A percentile compares a stretch with the other conserved stretches of the same genome.
Conservation (phyloP, 371 early-diverging fungal genomes). For the Mortierella sp. region DNA sequence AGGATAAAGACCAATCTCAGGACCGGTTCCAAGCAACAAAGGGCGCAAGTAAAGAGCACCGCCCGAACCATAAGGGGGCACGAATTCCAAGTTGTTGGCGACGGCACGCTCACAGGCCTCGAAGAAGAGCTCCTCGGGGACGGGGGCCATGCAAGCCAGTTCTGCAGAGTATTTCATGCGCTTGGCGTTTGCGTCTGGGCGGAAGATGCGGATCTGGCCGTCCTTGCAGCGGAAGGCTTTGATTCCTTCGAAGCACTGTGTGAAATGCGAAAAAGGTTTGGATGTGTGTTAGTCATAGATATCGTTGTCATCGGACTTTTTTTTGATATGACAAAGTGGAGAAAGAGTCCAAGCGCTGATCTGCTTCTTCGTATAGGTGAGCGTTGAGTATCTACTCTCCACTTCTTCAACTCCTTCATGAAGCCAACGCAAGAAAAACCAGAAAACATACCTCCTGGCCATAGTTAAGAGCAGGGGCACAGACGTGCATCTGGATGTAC, state of each 20-base stretch:
- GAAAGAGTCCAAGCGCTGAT: not conserved
- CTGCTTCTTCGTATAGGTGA: not conserved
- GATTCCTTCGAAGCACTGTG: constrained; percentile 84
- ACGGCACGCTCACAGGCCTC: constrained; percentile 72
- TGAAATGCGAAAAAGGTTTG: not conserved
- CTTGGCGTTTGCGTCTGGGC: constrained; percentile 80
- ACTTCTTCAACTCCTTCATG: not conserved
- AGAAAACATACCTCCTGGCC: constrained; percentile 74
- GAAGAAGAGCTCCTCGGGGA: constrained; percentile 78
- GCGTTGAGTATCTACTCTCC: constrained; percentile 4
- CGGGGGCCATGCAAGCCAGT: constrained; percentile 72
- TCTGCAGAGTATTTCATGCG: constrained; percentile 74
- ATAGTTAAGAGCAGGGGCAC: constrained; percentile 78
- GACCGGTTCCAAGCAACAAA: constrained; percentile 79
- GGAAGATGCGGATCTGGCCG: constrained; percentile 81
- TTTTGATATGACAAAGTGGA: not conserved
- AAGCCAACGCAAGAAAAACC: not conserved
- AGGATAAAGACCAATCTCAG: constrained; percentile 75
- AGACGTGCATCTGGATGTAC: constrained; percentile 64
- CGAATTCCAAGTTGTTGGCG: constrained; percentile 76
- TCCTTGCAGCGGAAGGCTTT: constrained; percentile 85
- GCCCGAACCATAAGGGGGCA: constrained; percentile 77
- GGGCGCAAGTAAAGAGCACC: constrained; percentile 81
- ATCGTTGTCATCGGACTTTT: constrained; percentile 8
- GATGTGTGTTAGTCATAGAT: constrained; percentile 2